Conservation (phyloP, 768 basidiomycete species). For the Mycena alexandri region DNA sequence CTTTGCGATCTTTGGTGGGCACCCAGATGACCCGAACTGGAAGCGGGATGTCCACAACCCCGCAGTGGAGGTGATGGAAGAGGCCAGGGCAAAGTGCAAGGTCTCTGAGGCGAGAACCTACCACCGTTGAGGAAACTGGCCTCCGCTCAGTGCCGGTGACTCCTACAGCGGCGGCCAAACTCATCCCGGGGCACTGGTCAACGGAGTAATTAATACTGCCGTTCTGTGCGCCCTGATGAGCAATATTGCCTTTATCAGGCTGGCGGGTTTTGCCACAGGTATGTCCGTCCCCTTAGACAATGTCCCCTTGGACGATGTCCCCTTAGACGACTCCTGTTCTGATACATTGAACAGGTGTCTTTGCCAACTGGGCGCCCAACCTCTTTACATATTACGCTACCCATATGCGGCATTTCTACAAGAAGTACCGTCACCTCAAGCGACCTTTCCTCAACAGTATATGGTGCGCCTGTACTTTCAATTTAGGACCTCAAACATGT, state of each 20-base stretch:
- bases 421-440: neutral
- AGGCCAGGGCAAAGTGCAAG: neutral
- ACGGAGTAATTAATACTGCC: too few species aligned
- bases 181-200: too few species aligned
- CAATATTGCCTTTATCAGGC: constrained; percentile 1
- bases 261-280: constrained; percentile 4
- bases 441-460: constrained; percentile 10
- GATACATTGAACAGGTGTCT: too few species aligned
- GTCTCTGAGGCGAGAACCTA: too few species aligned
- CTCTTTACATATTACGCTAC: constrained; percentile 1
- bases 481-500: constrained; percentile 20
- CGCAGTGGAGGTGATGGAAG: neutral
- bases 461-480: constrained; percentile 21
- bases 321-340: too few species aligned
- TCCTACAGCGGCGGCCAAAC: too few species aligned
- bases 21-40: neutral
- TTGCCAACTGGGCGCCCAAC: too few species aligned
- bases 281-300: neutral
- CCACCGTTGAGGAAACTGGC: too few species aligned
- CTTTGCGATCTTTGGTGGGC: neutral
- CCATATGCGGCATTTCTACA: neutral
- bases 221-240: neutral
- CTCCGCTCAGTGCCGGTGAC: too few species aligned
- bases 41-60: constrained; percentile 1
- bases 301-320: neutral